Evolutionary conservation across 345 rosid species (phyloP).

Genomic region (Anastatica hierochuntica): DNA sequence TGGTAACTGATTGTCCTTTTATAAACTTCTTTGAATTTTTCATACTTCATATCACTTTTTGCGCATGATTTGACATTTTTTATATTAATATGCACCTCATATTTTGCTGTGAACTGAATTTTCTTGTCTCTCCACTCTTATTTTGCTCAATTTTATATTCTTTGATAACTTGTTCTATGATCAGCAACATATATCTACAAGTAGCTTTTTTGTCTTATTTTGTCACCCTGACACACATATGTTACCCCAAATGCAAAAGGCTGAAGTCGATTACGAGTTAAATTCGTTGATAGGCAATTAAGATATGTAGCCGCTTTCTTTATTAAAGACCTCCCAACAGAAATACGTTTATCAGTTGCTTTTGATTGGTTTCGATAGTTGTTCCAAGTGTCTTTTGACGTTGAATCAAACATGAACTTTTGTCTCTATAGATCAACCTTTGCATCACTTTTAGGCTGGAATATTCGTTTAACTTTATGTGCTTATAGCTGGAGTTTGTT

Average conservation of each 20-base stretch:
- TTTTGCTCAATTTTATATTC: neutral
- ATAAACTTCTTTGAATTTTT: neutral
- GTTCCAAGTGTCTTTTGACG: neutral
- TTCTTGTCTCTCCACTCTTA: neutral
- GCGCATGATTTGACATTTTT: neutral
- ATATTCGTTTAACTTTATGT: neutral
- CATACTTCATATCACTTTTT: constrained; percentile 2
- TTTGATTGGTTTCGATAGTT: neutral
- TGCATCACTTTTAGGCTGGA: neutral
- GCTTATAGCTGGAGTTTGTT: neutral
- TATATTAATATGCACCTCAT: neutral
- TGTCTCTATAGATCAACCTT: constrained; percentile 1
- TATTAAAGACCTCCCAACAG: neutral
- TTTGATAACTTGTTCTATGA: neutral
- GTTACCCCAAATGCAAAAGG: too few species aligned
- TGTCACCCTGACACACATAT: too few species aligned
- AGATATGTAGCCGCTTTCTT: too few species aligned
- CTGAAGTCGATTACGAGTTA: too few species aligned
- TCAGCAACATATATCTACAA: neutral
- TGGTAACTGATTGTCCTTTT: constrained; percentile 46
- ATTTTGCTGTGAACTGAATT: neutral
- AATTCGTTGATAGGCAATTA: too few species aligned
- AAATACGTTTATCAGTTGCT: neutral
- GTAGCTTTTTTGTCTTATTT: too few species aligned
- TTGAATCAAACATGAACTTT: neutral